These are phyloP conservation scores for Syzygium aromaticum DNA, from an alignment of 345 rosid genomes.

Conservation along the genomic window DNA sequence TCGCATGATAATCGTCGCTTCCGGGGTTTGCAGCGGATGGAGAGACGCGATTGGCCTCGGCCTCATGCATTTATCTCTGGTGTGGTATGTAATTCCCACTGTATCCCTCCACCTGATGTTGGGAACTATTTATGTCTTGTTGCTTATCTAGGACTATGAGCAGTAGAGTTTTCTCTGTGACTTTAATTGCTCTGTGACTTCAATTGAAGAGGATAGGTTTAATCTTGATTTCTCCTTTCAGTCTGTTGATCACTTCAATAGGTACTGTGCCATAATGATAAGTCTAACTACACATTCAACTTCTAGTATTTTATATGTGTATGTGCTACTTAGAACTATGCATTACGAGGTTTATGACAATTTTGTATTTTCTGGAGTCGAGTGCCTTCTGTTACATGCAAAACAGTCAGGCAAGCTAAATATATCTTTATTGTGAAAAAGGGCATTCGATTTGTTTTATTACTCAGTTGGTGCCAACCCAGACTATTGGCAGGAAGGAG, in stretches of 20 bases:
- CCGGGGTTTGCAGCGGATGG: constrained; percentile 90
- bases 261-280: neutral
- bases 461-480: neutral
- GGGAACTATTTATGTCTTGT: neutral
- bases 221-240: neutral
- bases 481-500: neutral
- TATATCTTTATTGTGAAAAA: too few species aligned
- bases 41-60: constrained; percentile 82
- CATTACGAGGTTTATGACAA: neutral
- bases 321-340: neutral
- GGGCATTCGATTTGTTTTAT: neutral
- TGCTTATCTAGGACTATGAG: neutral
- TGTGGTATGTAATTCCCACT: constrained; percentile 37
- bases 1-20: constrained; percentile 64
- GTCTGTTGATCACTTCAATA: neutral
- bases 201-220: neutral
- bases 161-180: neutral
- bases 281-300: neutral
- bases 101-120: neutral
- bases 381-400: neutral
- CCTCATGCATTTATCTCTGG: constrained; percentile 68
- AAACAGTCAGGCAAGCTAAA: neutral
- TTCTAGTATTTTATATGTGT: neutral
- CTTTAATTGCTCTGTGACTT: neutral
- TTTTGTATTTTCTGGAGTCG: neutral